Evolutionary conservation across 2,329 filamentous ascomycete species (phyloP), one percentile per base, ranked within the genome.

Genomic region (Knoxdaviesia proteae): DNA sequence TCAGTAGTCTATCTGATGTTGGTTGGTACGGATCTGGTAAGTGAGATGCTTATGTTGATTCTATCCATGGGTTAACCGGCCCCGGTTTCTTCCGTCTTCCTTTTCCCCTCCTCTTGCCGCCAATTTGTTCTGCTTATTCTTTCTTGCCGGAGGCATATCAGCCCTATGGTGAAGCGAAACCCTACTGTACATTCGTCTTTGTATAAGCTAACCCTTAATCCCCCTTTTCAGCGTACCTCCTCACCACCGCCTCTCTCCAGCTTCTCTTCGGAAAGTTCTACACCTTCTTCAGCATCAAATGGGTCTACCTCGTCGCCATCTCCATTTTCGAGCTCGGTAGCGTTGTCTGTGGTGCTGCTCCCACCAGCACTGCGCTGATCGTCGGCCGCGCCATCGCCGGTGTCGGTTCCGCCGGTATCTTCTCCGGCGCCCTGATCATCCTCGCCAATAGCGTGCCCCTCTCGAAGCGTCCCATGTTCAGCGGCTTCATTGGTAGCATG

Each of bases 21-120:
- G 64, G 63, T 41, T 69, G 65, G 65, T 68, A 68, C 45, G 64
- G 62, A 3, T 60, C 51, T 10, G 20, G 20, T 20, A 2, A 20
- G 20, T 20, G 20, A 20, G 2, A 20, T 20, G 20, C 20, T 20
- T 20, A 20, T 20, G 20, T 20, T 20, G 20, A 20, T 20, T 20
- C 20, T 20, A 20, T 20, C 20, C 20, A 20, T 20, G 20, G 20
- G 20, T 20, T 20, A 2, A 20, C 20, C 20, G 20, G 20, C 3
- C 2, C 20, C 20, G 2, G 20, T 20, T 20, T 20, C 20, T 20
- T 20, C 20, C 20, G 20, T 20, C 20, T 20, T 2, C 2, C 20
- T 20, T 20, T 20, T 20, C 20, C 20, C 20, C 20, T 20, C 20
- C 20, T 20, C 20, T 20, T 20, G 2, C 20, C 20, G 3, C 20